Conservation (phyloP, 83 land plant genomes). For the Picea abies region DNA sequence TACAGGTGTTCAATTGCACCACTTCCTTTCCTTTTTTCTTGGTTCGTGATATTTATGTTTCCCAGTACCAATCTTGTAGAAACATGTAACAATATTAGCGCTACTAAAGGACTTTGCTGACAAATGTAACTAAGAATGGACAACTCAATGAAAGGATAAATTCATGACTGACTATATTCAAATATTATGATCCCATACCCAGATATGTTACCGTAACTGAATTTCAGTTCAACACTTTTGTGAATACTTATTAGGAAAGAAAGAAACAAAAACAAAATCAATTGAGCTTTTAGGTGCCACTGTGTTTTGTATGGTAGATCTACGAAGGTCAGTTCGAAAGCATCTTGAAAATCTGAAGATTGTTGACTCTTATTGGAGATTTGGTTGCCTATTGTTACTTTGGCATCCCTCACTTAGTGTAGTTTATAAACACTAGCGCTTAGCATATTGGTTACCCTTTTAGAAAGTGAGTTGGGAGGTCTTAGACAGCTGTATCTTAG, state of each 20-base stretch:
- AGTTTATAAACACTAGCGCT: background rate
- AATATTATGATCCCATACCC: background rate
- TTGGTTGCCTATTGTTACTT: background rate
- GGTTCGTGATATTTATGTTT: background rate
- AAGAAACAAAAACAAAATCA: background rate
- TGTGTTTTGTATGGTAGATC: background rate
- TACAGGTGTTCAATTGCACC: background rate
- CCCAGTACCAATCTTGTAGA: background rate
- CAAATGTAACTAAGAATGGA: background rate
- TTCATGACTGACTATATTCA: background rate
- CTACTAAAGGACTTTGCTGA: background rate
- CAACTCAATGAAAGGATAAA: background rate
- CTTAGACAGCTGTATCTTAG: background rate
- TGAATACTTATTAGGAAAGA: constrained; percentile 4
- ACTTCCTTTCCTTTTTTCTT: background rate
- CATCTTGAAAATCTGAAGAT: background rate
- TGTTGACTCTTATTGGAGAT: background rate
- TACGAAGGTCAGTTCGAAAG: background rate
- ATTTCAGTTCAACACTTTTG: background rate
- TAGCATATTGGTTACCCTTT: background rate
- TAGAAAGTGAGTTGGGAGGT: background rate
- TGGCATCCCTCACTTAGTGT: background rate
- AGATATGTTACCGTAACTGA: background rate
- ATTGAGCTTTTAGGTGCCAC: background rate
- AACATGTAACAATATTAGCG: background rate